Evolutionary conservation across 495 filamentous ascomycete genomes (phyloP), one percentile per base, ranked within the genome.

Genomic region (Podospora sp.): DNA sequence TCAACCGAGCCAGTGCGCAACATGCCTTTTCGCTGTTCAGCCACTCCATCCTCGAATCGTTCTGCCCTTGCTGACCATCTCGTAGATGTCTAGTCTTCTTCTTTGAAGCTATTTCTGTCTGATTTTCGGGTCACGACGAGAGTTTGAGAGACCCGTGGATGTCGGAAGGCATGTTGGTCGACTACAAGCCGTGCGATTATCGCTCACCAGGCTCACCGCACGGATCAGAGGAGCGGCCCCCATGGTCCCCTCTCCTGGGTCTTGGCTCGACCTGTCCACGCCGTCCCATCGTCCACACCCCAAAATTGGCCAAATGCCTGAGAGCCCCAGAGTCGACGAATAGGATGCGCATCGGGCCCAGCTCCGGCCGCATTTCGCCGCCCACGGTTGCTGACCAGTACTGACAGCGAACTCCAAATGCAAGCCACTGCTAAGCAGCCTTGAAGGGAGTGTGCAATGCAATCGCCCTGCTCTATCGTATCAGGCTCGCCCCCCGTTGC

Each of bases 361-460:
- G 59, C 59, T 62, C 59, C 59, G 59, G 22, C 36, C 6, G 59
- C 59, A 62, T 14, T 50, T 50, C 59, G 16, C 33, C 59, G 29
- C 59, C 29, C 33, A 35, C 18, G 16, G 9, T 11, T 20, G 27
- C 21, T 20, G 6, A 21, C 27, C 35, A 24, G 59, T 46, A n/a
- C 59, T 33, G 49, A 33, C 33, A n/a, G 27, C 29, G 49, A 52
- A 55, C 52, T 55, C 52, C 52, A 22, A n/a, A 24, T 55, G 20
- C 52, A 55, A 16, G 52, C 14, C 6, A 26, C 52, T 26, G 52
- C 20, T 55, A 26, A 55, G 52, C 21, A 55, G 25, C 20, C 52
- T 55, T 22, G 16, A 55, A 12, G 40, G 16, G 40, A 11, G 40
- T 36, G 40, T 6, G 40, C 40, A n/a, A 14, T 46, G 40, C 40